Evolutionary conservation across 192 early-diverging fungal species (phyloP).

Genomic region (Entophlyctis luteolus): DNA sequence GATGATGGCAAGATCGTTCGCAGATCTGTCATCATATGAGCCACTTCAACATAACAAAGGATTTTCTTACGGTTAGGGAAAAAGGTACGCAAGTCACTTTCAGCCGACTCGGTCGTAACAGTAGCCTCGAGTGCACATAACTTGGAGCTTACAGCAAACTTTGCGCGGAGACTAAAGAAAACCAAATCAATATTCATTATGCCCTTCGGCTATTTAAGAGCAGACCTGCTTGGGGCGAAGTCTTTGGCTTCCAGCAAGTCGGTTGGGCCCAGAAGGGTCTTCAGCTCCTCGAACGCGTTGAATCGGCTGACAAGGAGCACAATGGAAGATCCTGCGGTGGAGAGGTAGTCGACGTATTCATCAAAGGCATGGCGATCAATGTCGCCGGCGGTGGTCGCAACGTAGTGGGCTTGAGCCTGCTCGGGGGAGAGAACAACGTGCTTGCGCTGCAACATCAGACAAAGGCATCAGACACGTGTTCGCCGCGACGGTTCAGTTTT

Average conservation of each 20-base stretch:
- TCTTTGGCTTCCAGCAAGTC: constrained; percentile 26
- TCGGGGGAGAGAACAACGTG: constrained; percentile 32
- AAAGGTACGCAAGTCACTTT: constrained; percentile 37
- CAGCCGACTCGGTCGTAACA: constrained; percentile 14
- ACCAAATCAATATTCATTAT: constrained; percentile 13
- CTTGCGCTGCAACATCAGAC: constrained; percentile 24
- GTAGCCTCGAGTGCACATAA: constrained; percentile 37
- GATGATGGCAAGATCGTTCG: constrained; percentile 27
- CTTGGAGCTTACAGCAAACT: neutral
- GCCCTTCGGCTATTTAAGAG: constrained; percentile 31
- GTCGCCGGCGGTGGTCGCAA: constrained; percentile 14
- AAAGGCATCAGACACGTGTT: neutral
- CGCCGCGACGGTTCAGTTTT: neutral
- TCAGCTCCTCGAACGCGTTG: constrained; percentile 31
- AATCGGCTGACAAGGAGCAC: constrained; percentile 35
- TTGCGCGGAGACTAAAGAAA: constrained; percentile 5
- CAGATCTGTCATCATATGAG: constrained; percentile 16
- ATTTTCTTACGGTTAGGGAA: constrained; percentile 45
- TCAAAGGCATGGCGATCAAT: constrained; percentile 30
- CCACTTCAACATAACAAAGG: neutral
- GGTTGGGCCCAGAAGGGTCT: constrained; percentile 28
- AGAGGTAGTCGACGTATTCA: constrained; percentile 30
- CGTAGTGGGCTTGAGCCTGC: constrained; percentile 42
- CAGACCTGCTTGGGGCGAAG: constrained; percentile 33
- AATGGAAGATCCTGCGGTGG: constrained; percentile 28